Evolutionary conservation across 495 filamentous ascomycete genomes (phyloP), one percentile per base, ranked within the genome.

Genomic region (Geoglossum glabrum): DNA sequence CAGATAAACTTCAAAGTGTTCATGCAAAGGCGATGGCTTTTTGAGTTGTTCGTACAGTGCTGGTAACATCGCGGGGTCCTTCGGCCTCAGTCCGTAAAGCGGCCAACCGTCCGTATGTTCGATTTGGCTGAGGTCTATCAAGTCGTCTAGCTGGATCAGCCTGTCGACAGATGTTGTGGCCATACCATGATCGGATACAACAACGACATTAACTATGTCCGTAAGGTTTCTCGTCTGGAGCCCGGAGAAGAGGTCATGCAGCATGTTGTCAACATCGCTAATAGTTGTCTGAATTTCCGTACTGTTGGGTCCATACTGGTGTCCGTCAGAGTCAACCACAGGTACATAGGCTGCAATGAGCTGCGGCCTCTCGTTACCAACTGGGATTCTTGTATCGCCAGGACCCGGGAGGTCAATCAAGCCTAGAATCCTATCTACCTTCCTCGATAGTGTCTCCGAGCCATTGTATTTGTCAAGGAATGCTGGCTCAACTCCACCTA

Each of bases 181-280:
- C 92, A 99, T 99, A 23, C 92, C 92, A 64, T 99, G 92, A 68
- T 99, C 92, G 11, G 87, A 94, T 17, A 99, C 90, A n/a, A 99
- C 77, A 34, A 99, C 80, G n/a, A 99, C 77, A 61, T 99, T 99
- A 64, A 96, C 85, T 49, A 97, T 81, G 10, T 83, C 66, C 0
- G 89, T 95, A 17, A 97, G 72, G 64, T 96, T 94, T 26, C 92
- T 81, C 31, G 76, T 72, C 59, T 90, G 76, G 0, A 99, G 70
- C 0, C 89, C 90, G 8, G 74, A 64, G 63, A 99, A 83, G 8
- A 99, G 68, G 3, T 71, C 61, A 6, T 78, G 81, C 0, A 99
- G 74, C 84, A 97, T 86, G 1, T 61, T 68, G 66, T 99, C 92
- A 0, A 88, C 89, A 47, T 75, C 65, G 10, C 68, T 70, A 56